phyloP scores from a whole-genome alignment of 2,329 filamentous ascomycete genomes.

The Ophiostoma himal-ulmi region DNA sequence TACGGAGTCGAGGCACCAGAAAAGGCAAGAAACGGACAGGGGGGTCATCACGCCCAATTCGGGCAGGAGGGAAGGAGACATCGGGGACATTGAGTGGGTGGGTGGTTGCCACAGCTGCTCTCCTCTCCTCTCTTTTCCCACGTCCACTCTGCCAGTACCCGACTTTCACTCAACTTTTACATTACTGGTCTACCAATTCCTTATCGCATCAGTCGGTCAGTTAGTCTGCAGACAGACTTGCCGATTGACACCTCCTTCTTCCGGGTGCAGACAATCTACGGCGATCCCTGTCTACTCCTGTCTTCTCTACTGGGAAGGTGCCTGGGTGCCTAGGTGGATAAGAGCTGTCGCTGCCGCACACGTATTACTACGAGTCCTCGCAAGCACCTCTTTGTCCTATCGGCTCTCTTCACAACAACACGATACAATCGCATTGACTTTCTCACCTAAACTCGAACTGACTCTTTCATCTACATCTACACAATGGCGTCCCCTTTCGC shows the following conservation, averaged over 20 bases:
- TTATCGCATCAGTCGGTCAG: background rate
- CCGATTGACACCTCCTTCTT: conserved; percentile 10
- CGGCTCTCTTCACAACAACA: background rate
- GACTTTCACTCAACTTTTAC: background rate
- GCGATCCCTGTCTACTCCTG: background rate
- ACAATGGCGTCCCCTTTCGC: conserved; percentile 47
- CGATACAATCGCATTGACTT: background rate
- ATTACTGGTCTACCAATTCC: background rate
- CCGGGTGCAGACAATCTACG: background rate
- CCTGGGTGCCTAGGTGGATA: background rate
- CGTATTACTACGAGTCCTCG: background rate
- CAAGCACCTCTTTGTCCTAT: background rate
- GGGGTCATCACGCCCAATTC: background rate
- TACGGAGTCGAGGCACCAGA: background rate
- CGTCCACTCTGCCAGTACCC: background rate
- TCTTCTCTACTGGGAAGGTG: background rate
- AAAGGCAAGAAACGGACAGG: background rate
- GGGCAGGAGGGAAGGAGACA: background rate
- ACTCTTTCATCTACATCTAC: background rate
- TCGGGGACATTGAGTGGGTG: background rate
- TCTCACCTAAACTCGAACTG: background rate
- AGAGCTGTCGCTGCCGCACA: background rate
- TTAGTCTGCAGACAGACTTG: background rate
- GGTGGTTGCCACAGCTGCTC: conserved; percentile 5
- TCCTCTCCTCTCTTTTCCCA: conserved; percentile 2